Conservation (phyloP, 352 stramenopile species). For the Globisporangium splendens region DNA sequence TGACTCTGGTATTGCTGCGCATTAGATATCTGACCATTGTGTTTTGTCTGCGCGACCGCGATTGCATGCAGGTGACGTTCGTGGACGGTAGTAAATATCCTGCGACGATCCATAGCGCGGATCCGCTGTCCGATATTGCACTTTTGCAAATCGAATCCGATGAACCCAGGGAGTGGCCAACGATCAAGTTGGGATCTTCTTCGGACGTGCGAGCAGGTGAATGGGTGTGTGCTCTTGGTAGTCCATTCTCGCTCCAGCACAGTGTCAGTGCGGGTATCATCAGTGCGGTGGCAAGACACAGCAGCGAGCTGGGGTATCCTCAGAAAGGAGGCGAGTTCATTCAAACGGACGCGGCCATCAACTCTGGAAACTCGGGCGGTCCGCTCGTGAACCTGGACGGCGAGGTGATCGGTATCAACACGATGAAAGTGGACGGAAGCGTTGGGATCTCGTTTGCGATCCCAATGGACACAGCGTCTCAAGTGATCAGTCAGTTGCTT, state of each 20-base stretch:
- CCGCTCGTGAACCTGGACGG: constrained; percentile 93
- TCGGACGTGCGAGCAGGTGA: constrained; percentile 83
- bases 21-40: neutral
- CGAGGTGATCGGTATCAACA: constrained; percentile 94
- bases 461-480: constrained; percentile 85
- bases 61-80: constrained; percentile 60
- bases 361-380: constrained; percentile 90
- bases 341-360: constrained; percentile 94
- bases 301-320: constrained; percentile 83
- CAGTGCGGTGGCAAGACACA: constrained; percentile 84
- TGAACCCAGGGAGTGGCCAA: constrained; percentile 58
- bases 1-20: neutral
- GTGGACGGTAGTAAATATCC: constrained; percentile 76
- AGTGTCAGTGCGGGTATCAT: constrained; percentile 92
- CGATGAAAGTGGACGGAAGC: constrained; percentile 89
- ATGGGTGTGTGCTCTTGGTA: constrained; percentile 91
- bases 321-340: constrained; percentile 88
- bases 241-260: constrained; percentile 89
- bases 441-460: constrained; percentile 93
- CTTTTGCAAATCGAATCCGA: constrained; percentile 82
- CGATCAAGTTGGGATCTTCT: constrained; percentile 68
- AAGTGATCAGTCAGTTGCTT: constrained; percentile 89
- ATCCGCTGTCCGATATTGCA: constrained; percentile 89
- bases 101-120: constrained; percentile 78
- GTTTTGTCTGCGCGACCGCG: neutral